These are phyloP conservation scores for Cutaneotrichosporon cavernicola DNA, from an alignment of 1,284 basidiomycete species.

Conservation along the genomic window DNA sequence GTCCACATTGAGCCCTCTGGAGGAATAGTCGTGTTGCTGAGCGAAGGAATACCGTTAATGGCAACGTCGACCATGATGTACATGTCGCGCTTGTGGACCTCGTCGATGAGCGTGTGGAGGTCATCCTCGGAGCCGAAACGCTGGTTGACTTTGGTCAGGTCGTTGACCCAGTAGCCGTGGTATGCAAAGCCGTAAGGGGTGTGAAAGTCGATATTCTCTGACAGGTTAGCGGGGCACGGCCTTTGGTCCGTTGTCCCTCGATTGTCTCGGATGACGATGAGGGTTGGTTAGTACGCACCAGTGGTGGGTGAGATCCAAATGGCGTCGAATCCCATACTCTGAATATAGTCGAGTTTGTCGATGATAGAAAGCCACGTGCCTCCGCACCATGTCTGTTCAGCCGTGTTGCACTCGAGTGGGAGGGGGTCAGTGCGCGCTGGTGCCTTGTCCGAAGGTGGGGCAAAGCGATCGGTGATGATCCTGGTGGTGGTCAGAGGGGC, in stretches of 20 bases:
- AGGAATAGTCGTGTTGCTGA: slow-evolving; percentile 29
- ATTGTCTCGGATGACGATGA: too few relatives aligned
- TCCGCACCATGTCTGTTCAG: slow-evolving; percentile 62
- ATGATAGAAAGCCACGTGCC: slow-evolving; percentile 73
- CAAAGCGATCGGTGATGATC: slow-evolving; percentile 73
- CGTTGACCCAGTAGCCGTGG: slow-evolving; percentile 57
- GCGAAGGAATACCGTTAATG: slow-evolving; percentile 68
- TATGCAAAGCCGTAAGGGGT: slow-evolving; percentile 59
- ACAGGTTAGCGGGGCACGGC: neutral
- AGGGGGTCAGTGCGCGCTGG: slow-evolving; percentile 57
- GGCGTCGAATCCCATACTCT: slow-evolving; percentile 72
- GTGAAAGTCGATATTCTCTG: slow-evolving; percentile 66
- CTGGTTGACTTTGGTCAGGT: slow-evolving; percentile 64
- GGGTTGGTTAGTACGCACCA: slow-evolving; percentile 27
- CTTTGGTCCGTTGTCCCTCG: neutral
- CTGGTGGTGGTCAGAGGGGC: slow-evolving; percentile 46
- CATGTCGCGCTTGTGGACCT: slow-evolving; percentile 68
- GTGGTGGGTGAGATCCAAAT: slow-evolving; percentile 56
- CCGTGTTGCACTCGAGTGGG: slow-evolving; percentile 36
- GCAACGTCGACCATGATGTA: slow-evolving; percentile 77
- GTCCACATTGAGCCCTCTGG: slow-evolving; percentile 43
- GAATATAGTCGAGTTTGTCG: slow-evolving; percentile 73
- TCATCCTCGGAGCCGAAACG: slow-evolving; percentile 69
- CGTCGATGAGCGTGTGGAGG: slow-evolving; percentile 64
- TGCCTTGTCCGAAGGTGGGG: slow-evolving; percentile 59